phyloP scores from a whole-genome alignment of 129 eudicot genomes.

The Pseudognaphalium luteoalbum region DNA sequence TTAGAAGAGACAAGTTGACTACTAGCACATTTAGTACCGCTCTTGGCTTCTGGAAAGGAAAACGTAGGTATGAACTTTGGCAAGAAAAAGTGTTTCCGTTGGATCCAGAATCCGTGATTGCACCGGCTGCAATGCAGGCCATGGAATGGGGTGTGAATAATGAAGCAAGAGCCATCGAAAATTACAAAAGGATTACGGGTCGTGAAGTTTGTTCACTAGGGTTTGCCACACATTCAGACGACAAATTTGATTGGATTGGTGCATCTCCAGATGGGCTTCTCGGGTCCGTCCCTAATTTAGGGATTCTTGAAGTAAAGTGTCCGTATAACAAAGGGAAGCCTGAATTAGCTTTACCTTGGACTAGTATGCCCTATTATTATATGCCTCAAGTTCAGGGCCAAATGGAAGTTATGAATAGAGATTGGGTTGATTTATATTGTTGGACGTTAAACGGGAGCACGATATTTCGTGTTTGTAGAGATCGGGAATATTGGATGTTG shows the following conservation, averaged over 20 bases:
- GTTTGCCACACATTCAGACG: slow-evolving; percentile 70
- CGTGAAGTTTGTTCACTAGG: slow-evolving; percentile 78
- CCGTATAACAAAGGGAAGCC: slow-evolving; percentile 96
- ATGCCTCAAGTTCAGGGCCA: slow-evolving; percentile 99
- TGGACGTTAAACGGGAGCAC: slow-evolving; percentile 97
- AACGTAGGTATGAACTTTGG: slow-evolving; percentile 86
- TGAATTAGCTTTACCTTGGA: slow-evolving; percentile 73
- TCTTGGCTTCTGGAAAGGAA: slow-evolving; percentile 91
- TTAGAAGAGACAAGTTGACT: slow-evolving; percentile 80
- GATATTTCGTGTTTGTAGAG: slow-evolving; percentile 77
- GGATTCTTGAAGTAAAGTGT: slow-evolving; percentile 90
- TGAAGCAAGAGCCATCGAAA: slow-evolving; percentile 71
- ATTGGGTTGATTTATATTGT: slow-evolving; percentile 96
- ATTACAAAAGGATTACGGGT: slow-evolving; percentile 74
- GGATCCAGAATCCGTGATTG: slow-evolving; percentile 25
- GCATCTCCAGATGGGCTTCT: slow-evolving; percentile 97
- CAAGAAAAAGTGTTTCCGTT: slow-evolving; percentile 65
- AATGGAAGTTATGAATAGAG: slow-evolving; percentile 92
- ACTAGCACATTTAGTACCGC: slow-evolving; percentile 96
- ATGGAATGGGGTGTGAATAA: slow-evolving; percentile 93
- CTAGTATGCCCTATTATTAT: slow-evolving; percentile 80
- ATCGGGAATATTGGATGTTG: slow-evolving; percentile 69
- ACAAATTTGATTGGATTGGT: slow-evolving; percentile 67
- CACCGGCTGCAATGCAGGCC: slow-evolving; percentile 42
- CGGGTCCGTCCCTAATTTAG: slow-evolving; percentile 57